These are phyloP conservation scores for Cladosporium sp. DNA, from an alignment of 2,329 filamentous ascomycete genomes.

Conservation along the genomic window DNA sequence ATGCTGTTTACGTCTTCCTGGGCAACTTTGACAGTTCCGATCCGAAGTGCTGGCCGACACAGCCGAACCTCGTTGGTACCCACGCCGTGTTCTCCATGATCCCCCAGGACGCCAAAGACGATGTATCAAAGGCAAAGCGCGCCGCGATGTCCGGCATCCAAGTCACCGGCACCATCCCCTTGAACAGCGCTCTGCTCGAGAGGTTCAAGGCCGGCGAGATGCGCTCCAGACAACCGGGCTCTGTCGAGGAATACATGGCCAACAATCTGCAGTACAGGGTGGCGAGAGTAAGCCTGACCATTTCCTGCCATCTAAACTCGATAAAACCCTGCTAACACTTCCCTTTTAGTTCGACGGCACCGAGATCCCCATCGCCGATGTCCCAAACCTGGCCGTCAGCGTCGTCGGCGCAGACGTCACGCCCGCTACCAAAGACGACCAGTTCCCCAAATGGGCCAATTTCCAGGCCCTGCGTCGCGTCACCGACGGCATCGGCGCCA, in stretches of 20 bases:
- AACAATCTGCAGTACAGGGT: constrained; percentile 39
- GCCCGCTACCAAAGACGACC: constrained; percentile 35
- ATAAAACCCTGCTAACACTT: not conserved
- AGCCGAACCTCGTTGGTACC: constrained; percentile 61
- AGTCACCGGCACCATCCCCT: constrained; percentile 45
- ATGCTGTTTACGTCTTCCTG: constrained; percentile 68
- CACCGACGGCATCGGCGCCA: constrained; percentile 14
- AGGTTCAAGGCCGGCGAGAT: constrained; percentile 39
- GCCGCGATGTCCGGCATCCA: constrained; percentile 21
- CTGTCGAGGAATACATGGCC: constrained; percentile 34
- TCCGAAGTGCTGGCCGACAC: constrained; percentile 51
- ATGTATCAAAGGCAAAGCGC: constrained; percentile 13
- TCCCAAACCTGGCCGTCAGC: constrained; percentile 41
- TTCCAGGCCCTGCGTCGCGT: constrained; percentile 24
- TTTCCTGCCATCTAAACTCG: not conserved
- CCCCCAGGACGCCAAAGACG: constrained; percentile 18
- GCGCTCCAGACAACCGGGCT: constrained; percentile 27
- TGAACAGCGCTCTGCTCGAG: constrained; percentile 45
- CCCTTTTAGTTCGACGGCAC: constrained; percentile 39
- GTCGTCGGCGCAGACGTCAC: constrained; percentile 42
- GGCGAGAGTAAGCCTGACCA: constrained; percentile 29
- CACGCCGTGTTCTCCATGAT: constrained; percentile 51
- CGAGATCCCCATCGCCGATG: constrained; percentile 34
- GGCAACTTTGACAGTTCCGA: constrained; percentile 52
- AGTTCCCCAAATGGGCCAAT: constrained; percentile 42